These are phyloP conservation scores for Aegilops umbellulata DNA, from an alignment of 176 grass and related monocot genomes.

Conservation along the genomic window DNA sequence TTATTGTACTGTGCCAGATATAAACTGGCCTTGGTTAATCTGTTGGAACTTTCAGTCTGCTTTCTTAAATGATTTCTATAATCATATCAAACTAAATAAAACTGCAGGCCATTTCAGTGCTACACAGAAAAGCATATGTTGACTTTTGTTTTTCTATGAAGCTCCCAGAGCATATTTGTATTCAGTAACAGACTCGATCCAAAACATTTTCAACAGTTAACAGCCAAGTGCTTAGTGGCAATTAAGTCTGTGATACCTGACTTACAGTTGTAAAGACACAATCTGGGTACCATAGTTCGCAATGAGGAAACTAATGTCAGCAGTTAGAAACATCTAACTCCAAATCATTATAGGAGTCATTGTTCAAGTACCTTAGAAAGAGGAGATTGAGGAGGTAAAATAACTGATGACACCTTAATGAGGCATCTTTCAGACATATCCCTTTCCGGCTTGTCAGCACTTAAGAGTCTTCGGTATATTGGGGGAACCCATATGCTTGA, in stretches of 20 bases:
- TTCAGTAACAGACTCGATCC: not conserved
- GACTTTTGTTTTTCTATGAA: too few species aligned
- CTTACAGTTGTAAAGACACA: not conserved
- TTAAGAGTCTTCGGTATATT: conserved; percentile 78
- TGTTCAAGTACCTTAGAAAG: conserved; percentile 68
- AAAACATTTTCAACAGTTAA: not conserved
- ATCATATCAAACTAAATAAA: too few species aligned
- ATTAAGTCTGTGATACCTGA: conserved; percentile 8
- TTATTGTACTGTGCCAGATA: too few species aligned
- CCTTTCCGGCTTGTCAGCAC: conserved; percentile 57
- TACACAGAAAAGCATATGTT: too few species aligned
- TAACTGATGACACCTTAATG: conserved; percentile 49
- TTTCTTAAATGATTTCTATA: too few species aligned
- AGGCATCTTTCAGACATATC: conserved; percentile 81
- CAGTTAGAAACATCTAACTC: not conserved
- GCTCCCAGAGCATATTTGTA: too few species aligned
- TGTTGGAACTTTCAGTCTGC: too few species aligned
- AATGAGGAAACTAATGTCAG: not conserved
- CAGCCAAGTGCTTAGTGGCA: not conserved
- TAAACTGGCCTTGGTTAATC: conserved; percentile 2
- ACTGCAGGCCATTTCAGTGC: too few species aligned
- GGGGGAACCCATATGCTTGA: conserved; percentile 71
- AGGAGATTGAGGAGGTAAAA: conserved; percentile 49
- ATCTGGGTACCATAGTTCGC: not conserved
- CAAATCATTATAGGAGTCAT: conserved; percentile 11